These are phyloP conservation scores for Termitomyces sp. DNA, from an alignment of 1,284 basidiomycete genomes.

Conservation along the genomic window DNA sequence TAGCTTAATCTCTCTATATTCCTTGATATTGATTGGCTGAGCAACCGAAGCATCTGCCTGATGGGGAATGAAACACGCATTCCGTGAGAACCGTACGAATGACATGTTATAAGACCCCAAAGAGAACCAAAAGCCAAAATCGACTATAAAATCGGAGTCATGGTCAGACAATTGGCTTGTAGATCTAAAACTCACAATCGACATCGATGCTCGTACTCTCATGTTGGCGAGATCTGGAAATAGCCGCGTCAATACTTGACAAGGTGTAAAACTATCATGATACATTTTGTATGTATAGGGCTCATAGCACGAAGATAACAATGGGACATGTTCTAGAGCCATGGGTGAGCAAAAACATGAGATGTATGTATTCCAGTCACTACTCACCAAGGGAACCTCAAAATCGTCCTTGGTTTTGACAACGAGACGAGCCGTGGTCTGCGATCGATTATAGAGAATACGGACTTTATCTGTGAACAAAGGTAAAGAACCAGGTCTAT, in stretches of 20 bases:
- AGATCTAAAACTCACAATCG: slow-evolving; percentile 47
- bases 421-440: slow-evolving; percentile 75
- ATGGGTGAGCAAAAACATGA: not conserved
- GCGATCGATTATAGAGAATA: slow-evolving; percentile 75
- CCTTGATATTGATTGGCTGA: slow-evolving; percentile 80
- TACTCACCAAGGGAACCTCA: slow-evolving; percentile 58
- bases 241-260: slow-evolving; percentile 9
- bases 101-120: slow-evolving; percentile 84
- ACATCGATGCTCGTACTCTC: slow-evolving; percentile 81
- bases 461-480: slow-evolving; percentile 69
- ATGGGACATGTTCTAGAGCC: slow-evolving; percentile 76
- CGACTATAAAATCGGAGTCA: slow-evolving; percentile 40
- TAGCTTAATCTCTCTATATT: slow-evolving; percentile 84
- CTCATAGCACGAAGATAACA: slow-evolving; percentile 86
- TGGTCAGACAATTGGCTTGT: not conserved
- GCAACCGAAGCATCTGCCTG: slow-evolving; percentile 74
- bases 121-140: slow-evolving; percentile 81
- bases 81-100: slow-evolving; percentile 74
- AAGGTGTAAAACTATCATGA: slow-evolving; percentile 4
- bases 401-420: slow-evolving; percentile 66
- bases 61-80: slow-evolving; percentile 86
- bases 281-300: slow-evolving; percentile 84
- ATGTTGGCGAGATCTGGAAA: slow-evolving; percentile 69
- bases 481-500: not conserved
- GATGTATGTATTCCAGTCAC: not conserved